These are phyloP conservation scores for Linum tenue DNA, from an alignment of 345 rosid species.

Conservation along the genomic window DNA sequence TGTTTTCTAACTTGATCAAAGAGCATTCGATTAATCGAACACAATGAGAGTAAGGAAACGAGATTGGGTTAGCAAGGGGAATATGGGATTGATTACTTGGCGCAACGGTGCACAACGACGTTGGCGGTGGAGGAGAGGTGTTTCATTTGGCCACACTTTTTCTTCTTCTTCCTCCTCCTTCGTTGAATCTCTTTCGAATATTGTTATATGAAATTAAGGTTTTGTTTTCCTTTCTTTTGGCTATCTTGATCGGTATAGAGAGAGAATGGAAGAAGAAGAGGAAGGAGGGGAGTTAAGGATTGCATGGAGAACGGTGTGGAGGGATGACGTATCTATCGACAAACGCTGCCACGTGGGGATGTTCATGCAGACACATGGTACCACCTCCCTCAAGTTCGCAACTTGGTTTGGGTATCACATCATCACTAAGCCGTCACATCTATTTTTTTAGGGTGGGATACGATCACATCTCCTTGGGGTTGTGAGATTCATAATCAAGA, in stretches of 20 bases:
- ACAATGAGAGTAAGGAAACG: background rate
- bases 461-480: too few relatives aligned
- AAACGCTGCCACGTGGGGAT: slow-evolving; percentile 29
- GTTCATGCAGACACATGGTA: slow-evolving; percentile 35
- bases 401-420: too few relatives aligned
- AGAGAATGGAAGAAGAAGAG: background rate
- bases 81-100: slow-evolving; percentile 32
- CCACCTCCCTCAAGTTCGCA: background rate
- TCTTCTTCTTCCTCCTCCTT: background rate
- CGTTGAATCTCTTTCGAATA: too few relatives aligned
- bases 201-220: background rate
- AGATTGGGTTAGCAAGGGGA: background rate
- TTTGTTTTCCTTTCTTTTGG: background rate
- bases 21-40: too few relatives aligned
- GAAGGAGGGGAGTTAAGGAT: background rate
- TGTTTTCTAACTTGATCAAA: too few relatives aligned
- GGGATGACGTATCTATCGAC: background rate
- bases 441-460: too few relatives aligned
- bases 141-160: slow-evolving; percentile 33
- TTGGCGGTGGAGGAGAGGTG: slow-evolving; percentile 73
- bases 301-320: background rate
- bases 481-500: too few relatives aligned
- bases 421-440: too few relatives aligned
- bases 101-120: slow-evolving; percentile 51
- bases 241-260: too few relatives aligned